phyloP scores from a whole-genome alignment of 2,329 filamentous ascomycete genomes.

The Hawksworthiomyces lignivorus region DNA sequence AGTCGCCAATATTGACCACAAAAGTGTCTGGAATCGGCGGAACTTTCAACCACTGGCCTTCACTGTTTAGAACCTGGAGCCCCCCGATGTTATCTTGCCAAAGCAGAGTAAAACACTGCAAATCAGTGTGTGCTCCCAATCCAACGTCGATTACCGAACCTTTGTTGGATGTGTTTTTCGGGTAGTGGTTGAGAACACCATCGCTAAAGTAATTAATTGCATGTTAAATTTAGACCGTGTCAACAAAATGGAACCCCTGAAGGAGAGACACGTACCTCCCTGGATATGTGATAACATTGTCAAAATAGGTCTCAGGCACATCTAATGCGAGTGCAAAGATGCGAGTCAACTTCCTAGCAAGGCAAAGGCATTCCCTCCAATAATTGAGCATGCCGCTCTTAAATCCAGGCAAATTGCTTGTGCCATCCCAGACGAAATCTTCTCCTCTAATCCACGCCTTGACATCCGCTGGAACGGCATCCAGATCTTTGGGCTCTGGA shows the following conservation, averaged over 20 bases:
- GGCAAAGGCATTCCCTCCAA: slow-evolving; percentile 12
- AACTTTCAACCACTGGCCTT: slow-evolving; percentile 35
- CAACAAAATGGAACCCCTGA: too few relatives aligned
- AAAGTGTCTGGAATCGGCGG: slow-evolving; percentile 36
- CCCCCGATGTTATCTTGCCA: slow-evolving; percentile 37
- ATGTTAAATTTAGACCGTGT: too few relatives aligned
- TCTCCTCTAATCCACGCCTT: slow-evolving; percentile 5
- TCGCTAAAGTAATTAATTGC: slow-evolving; percentile 10
- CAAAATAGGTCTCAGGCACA: slow-evolving; percentile 26
- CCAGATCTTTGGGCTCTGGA: slow-evolving; percentile 1
- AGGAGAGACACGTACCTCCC: slow-evolving; percentile 5
- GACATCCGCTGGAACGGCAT: slow-evolving; percentile 6
- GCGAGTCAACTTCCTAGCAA: slow-evolving; percentile 11
- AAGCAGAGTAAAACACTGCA: slow-evolving; percentile 41
- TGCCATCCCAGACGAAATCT: slow-evolving; percentile 16
- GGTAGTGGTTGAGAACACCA: slow-evolving; percentile 18
- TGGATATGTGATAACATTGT: slow-evolving; percentile 26
- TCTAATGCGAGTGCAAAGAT: slow-evolving; percentile 16
- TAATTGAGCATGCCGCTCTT: slow-evolving; percentile 13
- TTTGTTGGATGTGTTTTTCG: slow-evolving; percentile 16
- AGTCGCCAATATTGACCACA: slow-evolving; percentile 46
- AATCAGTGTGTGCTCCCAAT: slow-evolving; percentile 29
- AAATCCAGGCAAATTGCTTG: slow-evolving; percentile 12
- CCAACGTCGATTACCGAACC: slow-evolving; percentile 22
- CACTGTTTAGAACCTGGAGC: slow-evolving; percentile 28